A percentile compares a stretch with the other conserved stretches of the same genome.
Evolutionary conservation across 495 filamentous ascomycete genomes (phyloP).

Genomic region (Pseudomonodictys pantanalensis): DNA sequence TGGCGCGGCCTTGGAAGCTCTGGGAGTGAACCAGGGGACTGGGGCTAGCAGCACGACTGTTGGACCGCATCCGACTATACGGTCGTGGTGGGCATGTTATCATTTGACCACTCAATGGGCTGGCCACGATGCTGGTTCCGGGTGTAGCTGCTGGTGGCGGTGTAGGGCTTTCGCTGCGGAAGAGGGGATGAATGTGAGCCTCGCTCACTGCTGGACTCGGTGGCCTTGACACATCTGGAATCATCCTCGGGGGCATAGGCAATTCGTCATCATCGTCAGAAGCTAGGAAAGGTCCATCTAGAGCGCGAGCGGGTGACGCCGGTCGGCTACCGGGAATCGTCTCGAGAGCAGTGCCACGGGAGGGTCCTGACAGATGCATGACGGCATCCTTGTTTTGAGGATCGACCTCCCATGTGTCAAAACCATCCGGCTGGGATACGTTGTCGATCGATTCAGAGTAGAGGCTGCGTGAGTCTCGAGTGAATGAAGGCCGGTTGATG

Average conservation of each 20-base stretch:
- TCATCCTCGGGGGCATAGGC: slow-evolving; percentile 22
- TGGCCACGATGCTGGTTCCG: slow-evolving; percentile 68
- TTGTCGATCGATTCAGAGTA: slow-evolving; percentile 28
- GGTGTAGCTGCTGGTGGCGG: slow-evolving; percentile 66
- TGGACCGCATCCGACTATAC: slow-evolving; percentile 63
- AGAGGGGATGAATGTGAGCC: slow-evolving; percentile 80
- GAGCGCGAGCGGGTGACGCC: slow-evolving; percentile 38
- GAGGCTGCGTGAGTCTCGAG: slow-evolving; percentile 21
- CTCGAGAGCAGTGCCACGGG: slow-evolving; percentile 50
- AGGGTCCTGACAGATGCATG: slow-evolving; percentile 45
- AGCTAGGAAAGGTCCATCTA: slow-evolving; percentile 35
- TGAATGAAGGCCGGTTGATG: slow-evolving; percentile 21
- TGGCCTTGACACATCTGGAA: slow-evolving; percentile 14
- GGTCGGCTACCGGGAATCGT: slow-evolving; percentile 59
- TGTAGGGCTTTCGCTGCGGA: slow-evolving; percentile 69
- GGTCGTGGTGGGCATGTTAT: slow-evolving; percentile 54
- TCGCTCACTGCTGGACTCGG: slow-evolving; percentile 51
- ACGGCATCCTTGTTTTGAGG: slow-evolving; percentile 56
- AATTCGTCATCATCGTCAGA: background rate
- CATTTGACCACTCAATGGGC: slow-evolving; percentile 65
- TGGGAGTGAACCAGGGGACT: slow-evolving; percentile 52
- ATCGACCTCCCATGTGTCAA: slow-evolving; percentile 70
- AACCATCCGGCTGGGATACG: slow-evolving; percentile 48
- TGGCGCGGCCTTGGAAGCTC: slow-evolving; percentile 47
- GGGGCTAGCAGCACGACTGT: slow-evolving; percentile 54